Evolutionary conservation across 441 rosid species (phyloP), one percentile per base, ranked within the genome.

Genomic region (Euphorbia celastroides): DNA sequence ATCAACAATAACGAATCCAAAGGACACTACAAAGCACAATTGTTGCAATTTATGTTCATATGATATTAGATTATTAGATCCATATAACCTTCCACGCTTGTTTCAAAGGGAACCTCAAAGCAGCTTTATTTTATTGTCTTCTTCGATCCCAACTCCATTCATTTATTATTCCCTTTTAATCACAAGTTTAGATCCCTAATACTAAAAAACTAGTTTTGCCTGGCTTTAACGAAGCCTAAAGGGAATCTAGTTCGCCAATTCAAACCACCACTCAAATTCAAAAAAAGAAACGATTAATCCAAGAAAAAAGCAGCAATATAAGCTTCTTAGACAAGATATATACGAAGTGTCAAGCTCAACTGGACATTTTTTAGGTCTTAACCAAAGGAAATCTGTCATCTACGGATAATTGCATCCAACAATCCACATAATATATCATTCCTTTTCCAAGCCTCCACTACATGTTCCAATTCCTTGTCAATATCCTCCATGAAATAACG

Each of bases 331-430:
- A 23, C 2, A 51, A 22, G 48, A 1, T 19, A 64, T 28, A 7
- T 19, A 56, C 36, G 11, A 57, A 55, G 61, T 60, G 55, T 50
- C 69, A 55, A 55, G 36, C 55, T 41, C 69, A 26, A 56, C 19
- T 41, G 36, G 10, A 46, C 16, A 44, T 32, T 54, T 65, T 20
- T 22, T n/a, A 34, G 41, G 54, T 7, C 19, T 31, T 16, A 5
- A 66, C 16, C 27, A 16, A 48, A 48, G 19, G 6, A 23, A 48
- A 48, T 48, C 19, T 17, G 22, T 48, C 2, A n/a, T 16, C 48
- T 25, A 48, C 26, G 31, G 4, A 48, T 48, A 56, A 36, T 44
- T 41, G 22, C n/a, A 64, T 13, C 44, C 7, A 63, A 19, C 16
- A 9, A 7, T 19, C 48, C 56, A 36, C 52, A 27, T 2, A 8